Conservation (phyloP, 345 rosid species). For the Chamaenerion angustifolium region DNA sequence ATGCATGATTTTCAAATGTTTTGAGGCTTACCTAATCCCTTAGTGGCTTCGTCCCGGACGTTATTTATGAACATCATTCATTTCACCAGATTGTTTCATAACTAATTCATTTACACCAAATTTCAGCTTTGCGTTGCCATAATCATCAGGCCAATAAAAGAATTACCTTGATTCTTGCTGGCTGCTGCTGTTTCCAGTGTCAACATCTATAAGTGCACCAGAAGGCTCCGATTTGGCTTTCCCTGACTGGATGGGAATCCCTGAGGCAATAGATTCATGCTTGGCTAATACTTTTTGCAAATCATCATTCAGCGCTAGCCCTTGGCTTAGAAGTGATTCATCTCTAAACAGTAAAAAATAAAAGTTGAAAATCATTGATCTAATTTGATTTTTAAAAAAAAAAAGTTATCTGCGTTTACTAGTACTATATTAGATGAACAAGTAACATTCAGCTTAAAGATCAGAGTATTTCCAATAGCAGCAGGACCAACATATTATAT, state of each 20-base stretch:
- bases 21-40: too few relatives aligned
- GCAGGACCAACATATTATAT: too few relatives aligned
- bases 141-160: neutral
- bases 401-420: neutral
- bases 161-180: slow-evolving; percentile 39
- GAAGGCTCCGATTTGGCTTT: slow-evolving; percentile 46
- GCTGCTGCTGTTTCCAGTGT: slow-evolving; percentile 50
- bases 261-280: slow-evolving; percentile 78
- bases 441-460: too few relatives aligned
- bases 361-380: neutral
- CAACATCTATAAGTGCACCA: slow-evolving; percentile 50
- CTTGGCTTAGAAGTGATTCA: slow-evolving; percentile 81
- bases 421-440: too few relatives aligned
- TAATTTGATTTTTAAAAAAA: neutral
- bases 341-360: slow-evolving; percentile 49
- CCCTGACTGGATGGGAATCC: slow-evolving; percentile 30
- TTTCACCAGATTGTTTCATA: too few relatives aligned
- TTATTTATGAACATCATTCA: too few relatives aligned
- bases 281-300: slow-evolving; percentile 84
- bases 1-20: too few relatives aligned
- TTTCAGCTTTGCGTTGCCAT: too few relatives aligned
- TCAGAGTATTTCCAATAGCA: too few relatives aligned
- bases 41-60: too few relatives aligned
- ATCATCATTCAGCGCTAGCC: slow-evolving; percentile 88
- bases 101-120: too few relatives aligned